Evolutionary conservation across 768 basidiomycete species (phyloP).

Genomic region (Phaffia australis): DNA sequence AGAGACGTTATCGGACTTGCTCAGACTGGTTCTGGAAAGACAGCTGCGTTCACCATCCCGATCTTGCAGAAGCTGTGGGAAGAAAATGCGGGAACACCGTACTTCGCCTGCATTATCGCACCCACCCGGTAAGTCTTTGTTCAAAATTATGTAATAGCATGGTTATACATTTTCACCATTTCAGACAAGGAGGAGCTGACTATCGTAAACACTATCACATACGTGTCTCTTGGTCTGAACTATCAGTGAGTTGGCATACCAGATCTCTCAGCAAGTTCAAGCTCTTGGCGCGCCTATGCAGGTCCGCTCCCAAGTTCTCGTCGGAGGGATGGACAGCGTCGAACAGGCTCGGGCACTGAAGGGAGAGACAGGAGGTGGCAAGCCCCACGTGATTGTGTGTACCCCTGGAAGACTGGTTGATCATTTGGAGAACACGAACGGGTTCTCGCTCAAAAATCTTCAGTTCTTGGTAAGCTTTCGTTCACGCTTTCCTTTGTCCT

Average conservation of each 20-base stretch:
- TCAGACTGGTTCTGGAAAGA: constrained; percentile 93
- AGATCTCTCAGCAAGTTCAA: constrained; percentile 95
- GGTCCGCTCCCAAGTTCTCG: constrained; percentile 76
- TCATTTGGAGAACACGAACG: constrained; percentile 94
- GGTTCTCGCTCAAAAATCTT: constrained; percentile 72
- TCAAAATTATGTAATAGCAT: neutral
- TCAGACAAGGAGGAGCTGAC: too few relatives aligned
- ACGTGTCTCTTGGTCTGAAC: neutral
- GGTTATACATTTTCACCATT: too few relatives aligned
- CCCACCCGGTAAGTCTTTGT: constrained; percentile 55
- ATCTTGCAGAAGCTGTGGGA: constrained; percentile 89
- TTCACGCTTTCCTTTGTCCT: neutral
- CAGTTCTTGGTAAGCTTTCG: constrained; percentile 65
- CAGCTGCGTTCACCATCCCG: constrained; percentile 90
- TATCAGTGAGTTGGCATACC: constrained; percentile 78
- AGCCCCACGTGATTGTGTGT: constrained; percentile 87
- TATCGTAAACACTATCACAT: too few relatives aligned
- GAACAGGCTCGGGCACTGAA: constrained; percentile 81
- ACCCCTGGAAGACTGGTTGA: constrained; percentile 88
- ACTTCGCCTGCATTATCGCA: constrained; percentile 86
- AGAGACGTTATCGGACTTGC: constrained; percentile 98
- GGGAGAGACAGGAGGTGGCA: constrained; percentile 37
- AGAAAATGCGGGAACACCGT: constrained; percentile 62
- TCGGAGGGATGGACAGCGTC: constrained; percentile 91
- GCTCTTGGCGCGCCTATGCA: constrained; percentile 85